A percentile compares a stretch with the other conserved stretches of the same genome.
These are phyloP conservation scores for Ceratocystis lukuohia DNA, from an alignment of 2,329 filamentous ascomycete genomes.

Conservation along the genomic window DNA sequence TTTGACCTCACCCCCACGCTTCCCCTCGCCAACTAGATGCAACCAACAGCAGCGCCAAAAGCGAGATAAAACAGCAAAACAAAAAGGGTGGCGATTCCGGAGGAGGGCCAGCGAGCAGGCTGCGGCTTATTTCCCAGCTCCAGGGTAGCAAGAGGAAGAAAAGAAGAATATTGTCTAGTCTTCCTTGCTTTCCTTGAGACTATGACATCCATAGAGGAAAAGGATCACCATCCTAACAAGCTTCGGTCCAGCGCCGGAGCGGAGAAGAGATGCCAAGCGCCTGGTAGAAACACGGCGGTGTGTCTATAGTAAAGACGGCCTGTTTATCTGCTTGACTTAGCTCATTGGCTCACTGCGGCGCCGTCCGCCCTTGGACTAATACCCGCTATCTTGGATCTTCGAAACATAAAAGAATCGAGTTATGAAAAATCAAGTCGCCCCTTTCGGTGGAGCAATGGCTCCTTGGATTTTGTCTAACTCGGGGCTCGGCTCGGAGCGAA, in stretches of 20 bases:
- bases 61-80: too few relatives aligned
- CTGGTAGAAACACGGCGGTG: neutral
- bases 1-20: neutral
- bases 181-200: neutral
- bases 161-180: neutral
- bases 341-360: neutral
- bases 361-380: neutral
- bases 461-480: neutral
- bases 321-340: neutral
- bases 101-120: neutral
- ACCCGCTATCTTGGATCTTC: neutral
- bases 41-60: too few relatives aligned
- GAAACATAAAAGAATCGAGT: constrained; percentile 14
- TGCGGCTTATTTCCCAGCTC: neutral
- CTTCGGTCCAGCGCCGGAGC: neutral
- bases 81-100: neutral
- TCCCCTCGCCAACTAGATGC: neutral
- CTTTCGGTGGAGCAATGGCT: neutral
- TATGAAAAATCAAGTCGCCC: neutral
- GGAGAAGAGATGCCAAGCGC: neutral
- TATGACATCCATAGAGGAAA: neutral
- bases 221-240: neutral
- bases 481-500: constrained; percentile 6
- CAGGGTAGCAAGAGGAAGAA: neutral
- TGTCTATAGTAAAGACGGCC: neutral